phyloP scores from a whole-genome alignment of 23 red algal species.

The Gracilaria gracilis region DNA sequence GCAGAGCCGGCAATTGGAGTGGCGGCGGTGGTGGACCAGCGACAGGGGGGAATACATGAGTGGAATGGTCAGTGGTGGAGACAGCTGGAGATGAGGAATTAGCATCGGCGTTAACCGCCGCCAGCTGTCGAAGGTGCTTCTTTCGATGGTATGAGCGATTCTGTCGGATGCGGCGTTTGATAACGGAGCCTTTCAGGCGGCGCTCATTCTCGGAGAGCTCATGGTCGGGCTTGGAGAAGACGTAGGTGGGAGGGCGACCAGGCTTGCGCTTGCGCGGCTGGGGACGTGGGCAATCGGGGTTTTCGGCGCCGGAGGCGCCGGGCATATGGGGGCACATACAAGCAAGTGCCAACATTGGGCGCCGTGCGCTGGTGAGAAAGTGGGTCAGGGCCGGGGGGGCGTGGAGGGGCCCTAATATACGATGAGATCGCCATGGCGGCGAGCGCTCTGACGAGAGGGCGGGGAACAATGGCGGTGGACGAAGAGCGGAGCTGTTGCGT shows the following conservation, averaged over 20 bases:
- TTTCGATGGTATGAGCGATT: slow-evolving; percentile 93
- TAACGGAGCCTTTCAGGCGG: slow-evolving; percentile 81
- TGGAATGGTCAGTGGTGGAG: slow-evolving; percentile 11
- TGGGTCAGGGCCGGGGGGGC: not conserved
- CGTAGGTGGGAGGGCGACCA: slow-evolving; percentile 87
- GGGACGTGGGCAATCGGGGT: not conserved
- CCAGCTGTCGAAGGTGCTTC: slow-evolving; percentile 51
- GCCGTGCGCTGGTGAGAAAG: not conserved
- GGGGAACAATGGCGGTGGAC: not conserved
- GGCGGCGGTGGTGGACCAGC: not conserved
- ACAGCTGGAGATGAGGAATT: not conserved
- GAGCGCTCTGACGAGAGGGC: no score
- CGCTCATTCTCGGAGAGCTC: slow-evolving; percentile 91
- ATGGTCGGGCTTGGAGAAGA: slow-evolving; percentile 89
- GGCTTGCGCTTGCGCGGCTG: slow-evolving; percentile 65
- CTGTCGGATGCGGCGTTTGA: slow-evolving; percentile 87
- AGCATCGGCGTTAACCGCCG: not conserved
- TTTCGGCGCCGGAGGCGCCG: not conserved
- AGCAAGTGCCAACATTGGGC: not conserved
- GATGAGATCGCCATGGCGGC: not conserved
- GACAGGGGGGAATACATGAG: not conserved
- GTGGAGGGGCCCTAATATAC: not conserved
- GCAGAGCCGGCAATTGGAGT: not conserved
- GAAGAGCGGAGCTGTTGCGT: not conserved
- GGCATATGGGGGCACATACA: not conserved